A percentile compares a stretch with the other conserved stretches of the same genome.
phyloP scores from a whole-genome alignment of 2,329 filamentous ascomycete species.

The Scortechinia acanthostroma region DNA sequence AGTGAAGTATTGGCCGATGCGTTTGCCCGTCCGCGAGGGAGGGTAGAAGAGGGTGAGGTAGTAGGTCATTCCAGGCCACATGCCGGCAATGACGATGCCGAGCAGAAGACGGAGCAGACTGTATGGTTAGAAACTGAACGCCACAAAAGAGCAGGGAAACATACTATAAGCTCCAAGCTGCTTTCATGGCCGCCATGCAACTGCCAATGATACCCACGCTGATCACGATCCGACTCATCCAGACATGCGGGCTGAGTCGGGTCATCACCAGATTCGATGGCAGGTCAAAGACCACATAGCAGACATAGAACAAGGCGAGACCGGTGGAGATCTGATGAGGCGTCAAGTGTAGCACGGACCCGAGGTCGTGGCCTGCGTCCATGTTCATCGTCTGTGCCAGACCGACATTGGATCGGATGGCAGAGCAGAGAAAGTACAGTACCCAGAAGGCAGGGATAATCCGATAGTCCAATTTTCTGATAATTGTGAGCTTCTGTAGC shows the following conservation, averaged over 20 bases:
- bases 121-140: slow-evolving; percentile 3
- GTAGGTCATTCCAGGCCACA: slow-evolving; percentile 94
- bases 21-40: slow-evolving; percentile 75
- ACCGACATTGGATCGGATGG: slow-evolving; percentile 84
- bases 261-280: slow-evolving; percentile 88
- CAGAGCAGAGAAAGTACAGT: slow-evolving; percentile 86
- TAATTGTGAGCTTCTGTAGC: background rate
- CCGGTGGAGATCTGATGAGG: slow-evolving; percentile 76
- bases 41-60: slow-evolving; percentile 90
- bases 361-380: slow-evolving; percentile 65
- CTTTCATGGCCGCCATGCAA: slow-evolving; percentile 75
- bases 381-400: slow-evolving; percentile 92
- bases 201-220: slow-evolving; percentile 78
- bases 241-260: slow-evolving; percentile 73
- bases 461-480: slow-evolving; percentile 44
- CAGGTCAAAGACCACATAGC: slow-evolving; percentile 83
- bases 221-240: slow-evolving; percentile 88
- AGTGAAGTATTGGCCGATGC: slow-evolving; percentile 84
- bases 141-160: slow-evolving; percentile 14
- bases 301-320: slow-evolving; percentile 82
- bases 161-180: slow-evolving; percentile 77
- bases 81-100: slow-evolving; percentile 80
- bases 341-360: slow-evolving; percentile 60
- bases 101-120: slow-evolving; percentile 76
- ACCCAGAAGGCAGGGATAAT: slow-evolving; percentile 76